A percentile compares a stretch with the other conserved stretches of the same genome.
phyloP scores from a whole-genome alignment of 1,284 basidiomycete genomes.

The Pseudozyma sp. region DNA sequence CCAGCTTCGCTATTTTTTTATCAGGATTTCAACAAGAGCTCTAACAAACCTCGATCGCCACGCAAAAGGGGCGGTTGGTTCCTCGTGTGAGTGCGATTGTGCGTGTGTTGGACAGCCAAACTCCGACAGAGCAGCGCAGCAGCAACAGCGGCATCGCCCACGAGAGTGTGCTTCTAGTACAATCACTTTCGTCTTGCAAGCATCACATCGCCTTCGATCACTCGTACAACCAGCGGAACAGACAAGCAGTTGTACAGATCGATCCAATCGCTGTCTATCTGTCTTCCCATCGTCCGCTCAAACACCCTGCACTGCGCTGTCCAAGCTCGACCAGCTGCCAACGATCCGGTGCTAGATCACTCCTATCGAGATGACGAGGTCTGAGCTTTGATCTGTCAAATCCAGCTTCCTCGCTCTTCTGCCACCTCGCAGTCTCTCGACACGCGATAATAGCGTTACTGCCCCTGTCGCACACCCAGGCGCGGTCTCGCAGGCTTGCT shows the following conservation, averaged over 20 bases:
- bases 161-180: no score
- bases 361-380: slow-evolving; percentile 9
- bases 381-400: slow-evolving; percentile 7
- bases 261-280: no score
- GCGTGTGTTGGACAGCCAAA: background rate
- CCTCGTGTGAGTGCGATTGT: no score
- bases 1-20: no score
- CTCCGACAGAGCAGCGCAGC: background rate
- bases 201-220: no score
- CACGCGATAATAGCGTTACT: background rate
- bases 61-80: background rate
- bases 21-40: background rate
- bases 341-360: background rate
- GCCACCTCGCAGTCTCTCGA: no score
- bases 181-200: no score
- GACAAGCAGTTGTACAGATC: no score
- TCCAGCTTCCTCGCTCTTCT: background rate
- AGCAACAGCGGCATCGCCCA: no score
- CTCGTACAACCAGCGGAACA: no score
- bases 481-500: background rate
- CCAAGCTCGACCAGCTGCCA: background rate
- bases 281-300: no score
- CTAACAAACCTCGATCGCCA: background rate
- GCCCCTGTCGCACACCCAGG: background rate
- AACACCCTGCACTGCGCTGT: no score